Conservation (phyloP, 257 asterid species). For the Nicotiana undulata region DNA sequence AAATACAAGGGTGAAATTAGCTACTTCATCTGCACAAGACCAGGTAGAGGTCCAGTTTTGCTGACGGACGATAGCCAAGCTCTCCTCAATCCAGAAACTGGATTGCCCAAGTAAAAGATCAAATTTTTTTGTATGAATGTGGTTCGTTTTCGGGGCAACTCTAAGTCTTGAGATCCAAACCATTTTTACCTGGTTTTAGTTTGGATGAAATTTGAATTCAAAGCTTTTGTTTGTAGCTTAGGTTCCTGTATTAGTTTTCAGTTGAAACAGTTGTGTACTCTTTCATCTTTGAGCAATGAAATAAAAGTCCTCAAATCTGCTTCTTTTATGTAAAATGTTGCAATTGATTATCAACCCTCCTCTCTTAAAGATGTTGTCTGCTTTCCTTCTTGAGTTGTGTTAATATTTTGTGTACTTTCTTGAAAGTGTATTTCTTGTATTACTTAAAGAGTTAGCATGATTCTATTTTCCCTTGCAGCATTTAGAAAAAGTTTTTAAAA, state of each 20-base stretch:
- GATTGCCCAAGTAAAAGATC: slow-evolving; percentile 60
- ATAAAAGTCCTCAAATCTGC: neutral
- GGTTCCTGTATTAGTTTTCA: neutral
- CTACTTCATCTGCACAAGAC: slow-evolving; percentile 64
- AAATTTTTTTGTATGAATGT: neutral
- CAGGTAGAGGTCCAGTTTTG: slow-evolving; percentile 72
- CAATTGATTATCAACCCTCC: no score
- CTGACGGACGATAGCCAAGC: slow-evolving; percentile 60
- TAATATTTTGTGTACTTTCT: neutral
- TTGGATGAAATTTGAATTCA: neutral
- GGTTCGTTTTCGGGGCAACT: neutral
- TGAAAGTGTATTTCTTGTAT: neutral
- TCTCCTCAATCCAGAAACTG: slow-evolving; percentile 67
- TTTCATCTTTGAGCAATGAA: neutral
- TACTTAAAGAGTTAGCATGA: neutral
- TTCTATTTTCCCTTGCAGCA: neutral
- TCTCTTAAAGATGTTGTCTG: neutral
- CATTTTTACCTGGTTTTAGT: neutral
- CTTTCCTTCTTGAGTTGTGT: neutral
- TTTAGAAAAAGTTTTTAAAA: neutral
- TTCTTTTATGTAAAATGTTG: neutral
- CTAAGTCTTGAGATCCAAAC: slow-evolving; percentile 8
- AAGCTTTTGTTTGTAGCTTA: neutral
- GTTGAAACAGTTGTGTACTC: neutral
- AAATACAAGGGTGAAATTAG: slow-evolving; percentile 74